Percentiles rank a stretch among this genome's conserved stretches.
These are phyloP conservation scores for Ophiognomonia clavigignenti-juglandacearum DNA, from an alignment of 2,329 filamentous ascomycete species.

Conservation along the genomic window DNA sequence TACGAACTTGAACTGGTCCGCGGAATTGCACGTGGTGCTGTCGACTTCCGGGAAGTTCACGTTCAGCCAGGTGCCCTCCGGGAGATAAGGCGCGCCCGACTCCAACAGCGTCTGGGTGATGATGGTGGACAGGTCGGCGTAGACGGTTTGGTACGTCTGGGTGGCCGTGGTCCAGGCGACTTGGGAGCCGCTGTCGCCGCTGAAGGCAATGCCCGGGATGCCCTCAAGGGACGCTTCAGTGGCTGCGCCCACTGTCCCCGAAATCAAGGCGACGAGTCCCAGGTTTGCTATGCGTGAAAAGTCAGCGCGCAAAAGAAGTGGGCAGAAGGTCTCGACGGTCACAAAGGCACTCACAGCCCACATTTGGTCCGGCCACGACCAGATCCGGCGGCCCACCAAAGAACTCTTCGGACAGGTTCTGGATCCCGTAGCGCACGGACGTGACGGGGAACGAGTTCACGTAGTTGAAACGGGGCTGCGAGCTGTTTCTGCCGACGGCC, in stretches of 20 bases:
- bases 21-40: slow-evolving; percentile 40
- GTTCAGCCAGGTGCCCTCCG: slow-evolving; percentile 57
- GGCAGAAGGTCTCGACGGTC: no score
- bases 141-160: slow-evolving; percentile 43
- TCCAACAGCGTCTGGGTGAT: slow-evolving; percentile 51
- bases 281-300: slow-evolving; percentile 41
- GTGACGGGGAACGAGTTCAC: slow-evolving; percentile 68
- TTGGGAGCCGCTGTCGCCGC: slow-evolving; percentile 32
- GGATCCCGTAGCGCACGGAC: slow-evolving; percentile 57
- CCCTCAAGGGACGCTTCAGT: slow-evolving; percentile 50
- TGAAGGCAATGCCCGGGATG: slow-evolving; percentile 65
- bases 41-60: slow-evolving; percentile 61
- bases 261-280: slow-evolving; percentile 50
- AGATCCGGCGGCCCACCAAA: slow-evolving; percentile 55
- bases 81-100: slow-evolving; percentile 59
- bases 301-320: no score
- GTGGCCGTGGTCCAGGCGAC: slow-evolving; percentile 32
- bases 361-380: slow-evolving; percentile 60
- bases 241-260: slow-evolving; percentile 64
- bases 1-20: slow-evolving; percentile 57
- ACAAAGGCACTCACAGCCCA: slow-evolving; percentile 26
- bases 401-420: slow-evolving; percentile 46
- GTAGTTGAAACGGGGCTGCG: slow-evolving; percentile 59
- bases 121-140: slow-evolving; percentile 56
- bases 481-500: slow-evolving; percentile 52